phyloP scores from a whole-genome alignment of 164 flowering plant species.

The Dillenia turbinata region DNA sequence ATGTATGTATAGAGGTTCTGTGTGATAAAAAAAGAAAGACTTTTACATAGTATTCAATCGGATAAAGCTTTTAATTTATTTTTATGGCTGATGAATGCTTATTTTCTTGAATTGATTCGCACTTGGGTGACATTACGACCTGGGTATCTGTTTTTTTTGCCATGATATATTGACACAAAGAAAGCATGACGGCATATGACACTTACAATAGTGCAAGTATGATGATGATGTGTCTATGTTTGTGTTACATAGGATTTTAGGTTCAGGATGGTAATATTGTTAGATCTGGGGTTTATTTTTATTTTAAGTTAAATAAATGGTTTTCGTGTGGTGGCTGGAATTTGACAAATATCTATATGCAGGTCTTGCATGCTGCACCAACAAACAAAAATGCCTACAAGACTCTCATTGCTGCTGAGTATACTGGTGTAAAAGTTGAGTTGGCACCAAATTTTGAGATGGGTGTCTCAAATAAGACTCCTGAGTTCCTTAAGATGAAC shows the following conservation, averaged over 20 bases:
- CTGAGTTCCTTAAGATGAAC: conserved; percentile 72
- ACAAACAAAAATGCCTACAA: conserved; percentile 63
- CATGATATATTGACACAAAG: too few species aligned
- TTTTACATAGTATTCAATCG: too few species aligned
- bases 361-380: conserved; percentile 54
- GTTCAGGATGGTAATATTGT: background rate
- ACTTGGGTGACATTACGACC: too few species aligned
- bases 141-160: too few species aligned
- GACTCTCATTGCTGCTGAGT: conserved; percentile 69
- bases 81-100: too few species aligned
- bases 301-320: background rate
- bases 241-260: background rate
- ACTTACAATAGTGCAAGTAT: too few species aligned
- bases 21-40: too few species aligned
- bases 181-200: too few species aligned
- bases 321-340: background rate
- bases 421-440: conserved; percentile 46
- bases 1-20: too few species aligned
- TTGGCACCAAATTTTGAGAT: conserved; percentile 53
- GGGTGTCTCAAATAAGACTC: conserved; percentile 69
- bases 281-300: background rate
- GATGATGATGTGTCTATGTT: background rate
- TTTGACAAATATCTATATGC: background rate
- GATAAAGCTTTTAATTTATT: too few species aligned
- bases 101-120: too few species aligned